These are phyloP conservation scores for Pseudonectria foliicola DNA, from an alignment of 2,329 filamentous ascomycete species.

Conservation along the genomic window DNA sequence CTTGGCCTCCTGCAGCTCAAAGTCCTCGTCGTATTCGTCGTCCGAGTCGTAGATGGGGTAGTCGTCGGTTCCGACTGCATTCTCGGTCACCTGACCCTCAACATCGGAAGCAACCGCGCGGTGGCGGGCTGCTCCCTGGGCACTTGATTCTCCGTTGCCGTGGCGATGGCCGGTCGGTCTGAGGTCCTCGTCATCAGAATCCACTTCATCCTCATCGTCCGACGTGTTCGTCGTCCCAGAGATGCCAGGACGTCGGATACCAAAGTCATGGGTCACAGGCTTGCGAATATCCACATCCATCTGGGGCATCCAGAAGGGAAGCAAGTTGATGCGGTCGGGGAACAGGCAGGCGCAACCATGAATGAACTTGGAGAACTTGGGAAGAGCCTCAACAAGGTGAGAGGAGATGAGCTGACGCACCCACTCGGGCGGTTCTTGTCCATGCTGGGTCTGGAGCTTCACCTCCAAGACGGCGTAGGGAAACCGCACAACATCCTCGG, in stretches of 20 bases:
- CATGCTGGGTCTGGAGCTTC: slow-evolving; percentile 92
- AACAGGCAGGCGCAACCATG: slow-evolving; percentile 87
- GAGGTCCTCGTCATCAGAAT: slow-evolving; percentile 57
- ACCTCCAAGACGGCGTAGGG: slow-evolving; percentile 96
- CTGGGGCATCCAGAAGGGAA: slow-evolving; percentile 97
- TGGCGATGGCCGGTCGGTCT: slow-evolving; percentile 5
- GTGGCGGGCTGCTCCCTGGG: slow-evolving; percentile 29
- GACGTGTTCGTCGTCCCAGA: slow-evolving; percentile 73
- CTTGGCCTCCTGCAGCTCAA: slow-evolving; percentile 70
- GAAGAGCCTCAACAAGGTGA: slow-evolving; percentile 95
- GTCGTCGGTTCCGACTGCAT: slow-evolving; percentile 55
- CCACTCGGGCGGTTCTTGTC: slow-evolving; percentile 94
- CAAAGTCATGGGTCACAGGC: slow-evolving; percentile 79
- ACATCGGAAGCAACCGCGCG: slow-evolving; percentile 53
- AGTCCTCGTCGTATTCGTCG: slow-evolving; percentile 69
- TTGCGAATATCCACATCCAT: slow-evolving; percentile 98
- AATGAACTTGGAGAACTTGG: slow-evolving; percentile 99
- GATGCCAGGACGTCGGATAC: slow-evolving; percentile 73
- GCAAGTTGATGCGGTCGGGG: slow-evolving; percentile 75
- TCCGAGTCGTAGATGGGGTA: slow-evolving; percentile 84
- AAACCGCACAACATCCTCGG: slow-evolving; percentile 81
- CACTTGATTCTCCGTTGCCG: slow-evolving; percentile 30
- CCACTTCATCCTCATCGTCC: slow-evolving; percentile 64
- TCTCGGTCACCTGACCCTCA: slow-evolving; percentile 71
- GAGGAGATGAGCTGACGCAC: slow-evolving; percentile 87